Base-by-base conservation (phyloP, 768 basidiomycete genomes). In the Gyrodon lividus region DNA sequence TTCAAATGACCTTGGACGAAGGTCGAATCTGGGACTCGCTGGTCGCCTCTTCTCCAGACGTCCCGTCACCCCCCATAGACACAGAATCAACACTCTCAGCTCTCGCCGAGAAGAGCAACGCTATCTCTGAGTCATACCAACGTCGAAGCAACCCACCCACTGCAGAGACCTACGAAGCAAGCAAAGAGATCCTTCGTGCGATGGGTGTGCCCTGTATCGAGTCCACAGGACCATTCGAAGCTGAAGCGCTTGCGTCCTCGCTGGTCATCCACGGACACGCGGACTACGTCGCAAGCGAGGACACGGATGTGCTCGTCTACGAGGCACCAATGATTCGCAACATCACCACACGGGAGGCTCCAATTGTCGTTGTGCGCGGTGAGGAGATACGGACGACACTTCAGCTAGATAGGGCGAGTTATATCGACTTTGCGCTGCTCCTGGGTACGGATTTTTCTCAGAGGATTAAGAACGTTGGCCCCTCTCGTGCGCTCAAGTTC, bases 401-500 rank as follows among this genome's bases (percentile, higher is more conserved):
- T 31, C 63, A 73, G 10, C 79, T 97, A 23, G 71, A 79, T 57
- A 77, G 76, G 7, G 61, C 73, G 0, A 65, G 80, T 44, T 94
- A 80, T 67, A 67, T 96, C 59, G 94, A 97, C 70, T 93, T 96
- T 68, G 84, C 83, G 0, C 80, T 96, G 45, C 76, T 97, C 6
- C 78, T 94, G 9, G 94, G 94, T 10, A 96, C 93, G 2, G 94
- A 97, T 68, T 95, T 96, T 59, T 86, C 90, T 0, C 82, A 86
- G 41, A 83, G 94, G 5, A 89, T 97, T 52, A 87, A 81, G 50
- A 84, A 86, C 53, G 74, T 96, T 1, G 94, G 94, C 1, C 92
- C 93, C 1, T 62, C 72, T 0, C 84, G 83, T 2, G 92, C 92
- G 1, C 81, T 91, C 60, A 84, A 83, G 58, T 81, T 88, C 56